Base-by-base conservation (phyloP, 1,139 yeast genomes). In the Pichia sp. region DNA sequence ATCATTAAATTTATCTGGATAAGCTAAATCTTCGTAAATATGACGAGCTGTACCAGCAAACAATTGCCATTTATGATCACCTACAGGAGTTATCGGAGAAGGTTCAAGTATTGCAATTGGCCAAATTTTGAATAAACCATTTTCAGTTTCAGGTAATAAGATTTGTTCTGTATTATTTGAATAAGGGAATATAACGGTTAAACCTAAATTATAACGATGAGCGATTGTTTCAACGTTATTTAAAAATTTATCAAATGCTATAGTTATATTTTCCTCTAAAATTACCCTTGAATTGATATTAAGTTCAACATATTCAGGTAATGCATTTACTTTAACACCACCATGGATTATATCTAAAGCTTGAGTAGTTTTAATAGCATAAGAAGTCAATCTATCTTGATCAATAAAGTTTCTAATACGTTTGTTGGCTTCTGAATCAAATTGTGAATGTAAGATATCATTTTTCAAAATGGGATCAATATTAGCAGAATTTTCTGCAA, bases 331-430 rank as follows among this genome's bases (percentile, higher is more conserved):
- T 58, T 82, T 82, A 34, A 72, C 71, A 17, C 91, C 91, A 9
- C 89, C 89, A n/a, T 62, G 52, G 38, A 82, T 66, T 10, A 79
- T 66, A 56, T 82, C 88, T n/a, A 74, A 67, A 0, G 88, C 84
- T 55, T 79, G 85, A 6, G 84, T 71, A 1, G 88, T 79, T 36
- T 71, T 67, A 39, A 81, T 64, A 23, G 76, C 59, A 52, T 67
- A 76, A 45, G 69, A 71, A 5, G 60, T 50, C 5, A 48, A 47
- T 34, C 54, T 52, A 20, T 51, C 48, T 4, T 53, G 42, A 20
- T 56, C 48, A 40, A 71, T 57, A 46, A 60, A 63, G 1, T 64
- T 58, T 34, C 67, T 51, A 7, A 71, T 66, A 30, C 56, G 51
- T 23, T 50, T 34, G 47, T 71, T 71, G 4, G 76, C 66, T 4